Base-by-base conservation (phyloP, 2,329 filamentous ascomycete genomes). In the Scleromitrula shiraiana region DNA sequence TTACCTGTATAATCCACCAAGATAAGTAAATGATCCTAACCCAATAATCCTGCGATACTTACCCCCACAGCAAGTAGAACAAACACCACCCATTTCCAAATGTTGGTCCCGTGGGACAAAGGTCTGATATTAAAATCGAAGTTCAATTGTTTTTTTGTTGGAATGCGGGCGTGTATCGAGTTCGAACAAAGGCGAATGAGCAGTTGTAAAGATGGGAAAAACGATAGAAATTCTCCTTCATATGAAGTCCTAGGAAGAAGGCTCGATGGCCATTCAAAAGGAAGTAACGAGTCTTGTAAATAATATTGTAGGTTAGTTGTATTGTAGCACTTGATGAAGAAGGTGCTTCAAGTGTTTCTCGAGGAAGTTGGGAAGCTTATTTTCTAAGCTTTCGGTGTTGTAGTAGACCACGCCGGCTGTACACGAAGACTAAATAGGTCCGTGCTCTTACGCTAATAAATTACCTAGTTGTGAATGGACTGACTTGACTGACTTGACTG, bases 31-130 rank as follows among this genome's bases (percentile, higher is more conserved):
- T 49, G 48, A 55, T 51, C 23, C 40, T 50, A 20, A 32, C 53
- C 24, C 37, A 24, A 51, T 47, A 37, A 38, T 20, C 47, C 29
- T 32, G 32, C 33, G 40, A 56, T 38, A 44, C 53, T 41, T 66
- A 75, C 74, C 71, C 70, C 75, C 76, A 66, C 78, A 82, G 70
- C 78, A 82, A 57, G 76, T 78, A 56, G 76, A 78, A 66, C 72
- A 74, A 68, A 75, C 77, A 69, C 72, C 69, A 65, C 74, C 79
- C 80, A 83, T 83, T 67, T 69, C 69, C 56, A 56, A 33, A 56
- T 45, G 40, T 51, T 42, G 41, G 58, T 59, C 59, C 59, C 58
- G 60, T 54, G 58, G 57, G 59, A 62, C 59, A 40, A 47, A 44
- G 38, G 46, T 35, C 32, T 41, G 23, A 15, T 52, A 22, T 37